Evolutionary conservation across 2,329 filamentous ascomycete species (phyloP).

Genomic region (Microcyclosporella mali): DNA sequence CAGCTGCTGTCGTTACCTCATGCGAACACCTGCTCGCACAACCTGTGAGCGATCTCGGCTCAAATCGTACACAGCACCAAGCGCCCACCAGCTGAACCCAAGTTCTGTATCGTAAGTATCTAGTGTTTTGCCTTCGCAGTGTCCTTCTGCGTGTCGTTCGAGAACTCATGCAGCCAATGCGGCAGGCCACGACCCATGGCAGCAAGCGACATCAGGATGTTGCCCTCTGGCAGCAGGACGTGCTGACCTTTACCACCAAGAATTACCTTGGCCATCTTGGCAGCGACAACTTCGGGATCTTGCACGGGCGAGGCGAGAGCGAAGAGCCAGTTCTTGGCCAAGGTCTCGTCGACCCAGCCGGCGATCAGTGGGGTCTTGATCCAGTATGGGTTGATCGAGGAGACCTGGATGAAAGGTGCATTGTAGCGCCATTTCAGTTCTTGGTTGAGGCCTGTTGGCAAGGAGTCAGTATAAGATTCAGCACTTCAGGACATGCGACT

Average conservation of each 20-base stretch:
- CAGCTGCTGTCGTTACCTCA: too few species aligned
- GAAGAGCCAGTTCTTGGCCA: slow-evolving; percentile 13
- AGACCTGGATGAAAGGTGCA: slow-evolving; percentile 33
- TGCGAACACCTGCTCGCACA: too few species aligned
- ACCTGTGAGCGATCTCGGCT: too few species aligned
- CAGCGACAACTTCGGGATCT: slow-evolving; percentile 31
- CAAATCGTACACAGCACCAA: too few species aligned
- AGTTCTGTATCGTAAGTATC: too few species aligned
- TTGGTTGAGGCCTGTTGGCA: slow-evolving; percentile 30
- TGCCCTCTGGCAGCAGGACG: slow-evolving; percentile 20
- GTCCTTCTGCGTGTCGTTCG: slow-evolving; percentile 6
- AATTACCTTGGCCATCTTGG: slow-evolving; percentile 33
- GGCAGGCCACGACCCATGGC: slow-evolving; percentile 3
- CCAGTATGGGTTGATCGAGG: slow-evolving; percentile 34
- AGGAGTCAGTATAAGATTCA: background rate
- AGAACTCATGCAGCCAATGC: slow-evolving; percentile 6
- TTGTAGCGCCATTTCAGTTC: slow-evolving; percentile 36
- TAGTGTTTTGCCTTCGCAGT: background rate
- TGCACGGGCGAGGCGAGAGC: slow-evolving; percentile 9
- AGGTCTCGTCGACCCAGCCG: slow-evolving; percentile 20
- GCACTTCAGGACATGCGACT: too few species aligned
- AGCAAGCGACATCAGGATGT: slow-evolving; percentile 2
- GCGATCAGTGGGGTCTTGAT: slow-evolving; percentile 31
- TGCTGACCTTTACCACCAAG: slow-evolving; percentile 31
- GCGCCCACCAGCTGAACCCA: too few species aligned